These are phyloP conservation scores for Lizonia empirigonia DNA, from an alignment of 2,329 filamentous ascomycete species.

Conservation along the genomic window DNA sequence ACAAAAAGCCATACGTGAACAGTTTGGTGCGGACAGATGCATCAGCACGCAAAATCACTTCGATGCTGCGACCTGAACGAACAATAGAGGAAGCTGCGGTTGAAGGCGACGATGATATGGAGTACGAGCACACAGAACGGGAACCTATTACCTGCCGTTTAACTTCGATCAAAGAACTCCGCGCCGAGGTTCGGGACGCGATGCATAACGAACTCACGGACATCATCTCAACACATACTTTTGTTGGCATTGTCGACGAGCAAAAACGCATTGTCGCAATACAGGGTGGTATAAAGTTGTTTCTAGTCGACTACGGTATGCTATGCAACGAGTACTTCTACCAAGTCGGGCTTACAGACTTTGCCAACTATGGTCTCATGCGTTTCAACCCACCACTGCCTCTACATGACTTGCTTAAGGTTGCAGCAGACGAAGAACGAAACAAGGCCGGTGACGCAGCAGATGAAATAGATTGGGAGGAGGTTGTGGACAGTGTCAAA, in stretches of 20 bases:
- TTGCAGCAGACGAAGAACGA: conserved; percentile 76
- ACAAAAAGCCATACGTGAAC: conserved; percentile 70
- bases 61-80: conserved; percentile 76
- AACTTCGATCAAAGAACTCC: conserved; percentile 83
- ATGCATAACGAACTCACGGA: conserved; percentile 89
- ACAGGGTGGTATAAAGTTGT: conserved; percentile 90
- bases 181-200: conserved; percentile 76
- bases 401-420: conserved; percentile 70
- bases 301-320: conserved; percentile 90
- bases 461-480: conserved; percentile 67
- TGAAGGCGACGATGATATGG: conserved; percentile 57
- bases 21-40: conserved; percentile 90
- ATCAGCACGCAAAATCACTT: conserved; percentile 90
- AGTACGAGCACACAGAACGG: conserved; percentile 75
- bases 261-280: conserved; percentile 86
- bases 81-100: conserved; percentile 39
- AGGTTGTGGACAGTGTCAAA: conserved; percentile 69
- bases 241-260: conserved; percentile 91
- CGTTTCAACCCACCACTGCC: conserved; percentile 77
- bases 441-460: conserved; percentile 47
- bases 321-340: conserved; percentile 89
- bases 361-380: conserved; percentile 90
- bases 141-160: conserved; percentile 74
- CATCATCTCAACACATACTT: conserved; percentile 84
- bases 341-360: conserved; percentile 91